Evolutionary conservation across 2,329 filamentous ascomycete species (phyloP), one percentile per base, ranked within the genome.

Genomic region (Nigrospora sphaerica): DNA sequence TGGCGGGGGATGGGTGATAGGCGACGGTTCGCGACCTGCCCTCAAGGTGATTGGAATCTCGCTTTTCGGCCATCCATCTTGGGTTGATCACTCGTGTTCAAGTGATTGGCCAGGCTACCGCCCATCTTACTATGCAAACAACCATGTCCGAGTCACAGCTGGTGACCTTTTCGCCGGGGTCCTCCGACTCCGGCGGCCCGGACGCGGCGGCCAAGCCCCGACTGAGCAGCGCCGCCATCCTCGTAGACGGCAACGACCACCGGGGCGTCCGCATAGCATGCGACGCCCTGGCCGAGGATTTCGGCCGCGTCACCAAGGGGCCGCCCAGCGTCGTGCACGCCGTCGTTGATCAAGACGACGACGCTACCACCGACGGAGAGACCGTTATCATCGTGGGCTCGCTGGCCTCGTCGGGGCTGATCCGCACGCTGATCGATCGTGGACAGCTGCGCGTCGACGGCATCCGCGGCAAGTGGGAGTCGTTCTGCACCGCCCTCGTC

Each of bases 391-490:
- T 80, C 46, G 69, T 71, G 12, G 77, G 75, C 10, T 78, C 74
- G 1, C 63, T 77, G 47, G 71, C 73, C 44, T 76, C 72, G 1
- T 67, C 53, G 2, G 12, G 63, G 6, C 55, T 76, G n/a, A 70
- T 80, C 38, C 70, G 74, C 45, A 54, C 56, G 3, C 56, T 80
- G 28, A 60, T 73, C 9, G 54, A 62, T 6, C 62, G 57, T 6
- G 71, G 71, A 1, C 72, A 73, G 50, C 59, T 81, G 28, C 64
- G 79, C 50, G 66, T 74, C 12, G 66, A 62, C 31, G 57, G 60
- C 0, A 70, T 78, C 32, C 57, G 71, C 47, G 78, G 75, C 0
- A 71, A 76, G 53, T 83, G 78, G 78, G 79, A 83, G 56, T 71
- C 74, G 0, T 82, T 77, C 54, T 64, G 70, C 11, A 76, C 73